Evolutionary conservation across 352 stramenopile species (phyloP).

Genomic region (Thalassiosira hispida): DNA sequence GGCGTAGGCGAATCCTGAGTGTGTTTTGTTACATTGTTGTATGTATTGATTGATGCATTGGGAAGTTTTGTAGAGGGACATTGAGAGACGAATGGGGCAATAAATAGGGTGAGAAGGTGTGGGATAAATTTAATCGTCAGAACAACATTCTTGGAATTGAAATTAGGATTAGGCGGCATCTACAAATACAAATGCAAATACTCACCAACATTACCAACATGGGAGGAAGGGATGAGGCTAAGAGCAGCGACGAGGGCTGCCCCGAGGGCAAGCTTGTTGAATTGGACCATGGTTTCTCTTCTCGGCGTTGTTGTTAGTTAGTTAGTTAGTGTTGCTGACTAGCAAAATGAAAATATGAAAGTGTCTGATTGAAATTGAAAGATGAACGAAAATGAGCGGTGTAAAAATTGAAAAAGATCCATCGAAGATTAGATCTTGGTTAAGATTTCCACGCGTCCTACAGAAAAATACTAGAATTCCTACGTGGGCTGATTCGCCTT

Average conservation of each 20-base stretch:
- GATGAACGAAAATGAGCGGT: too few species aligned
- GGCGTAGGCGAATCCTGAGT: slow-evolving; percentile 28
- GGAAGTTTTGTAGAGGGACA: neutral
- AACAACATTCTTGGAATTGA: slow-evolving; percentile 1
- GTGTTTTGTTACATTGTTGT: neutral
- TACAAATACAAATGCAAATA: neutral
- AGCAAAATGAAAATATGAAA: too few species aligned
- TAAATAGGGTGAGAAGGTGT: neutral
- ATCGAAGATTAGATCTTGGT: too few species aligned
- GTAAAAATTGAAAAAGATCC: too few species aligned
- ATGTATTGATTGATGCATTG: neutral
- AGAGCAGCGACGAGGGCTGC: slow-evolving; percentile 37
- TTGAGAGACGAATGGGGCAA: neutral
- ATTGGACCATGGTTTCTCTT: slow-evolving; percentile 41
- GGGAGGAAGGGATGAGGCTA: slow-evolving; percentile 25
- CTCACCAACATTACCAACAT: slow-evolving; percentile 45
- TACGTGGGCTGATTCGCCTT: too few species aligned
- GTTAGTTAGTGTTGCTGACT: too few species aligned
- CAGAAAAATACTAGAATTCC: too few species aligned
- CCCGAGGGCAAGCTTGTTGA: slow-evolving; percentile 43
- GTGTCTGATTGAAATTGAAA: too few species aligned
- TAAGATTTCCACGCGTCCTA: too few species aligned
- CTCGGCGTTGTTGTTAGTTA: neutral
- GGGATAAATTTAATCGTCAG: neutral
- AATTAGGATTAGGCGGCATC: neutral